Conservation (phyloP, 129 eudicot genomes). For the Tanacetum coccineum region DNA sequence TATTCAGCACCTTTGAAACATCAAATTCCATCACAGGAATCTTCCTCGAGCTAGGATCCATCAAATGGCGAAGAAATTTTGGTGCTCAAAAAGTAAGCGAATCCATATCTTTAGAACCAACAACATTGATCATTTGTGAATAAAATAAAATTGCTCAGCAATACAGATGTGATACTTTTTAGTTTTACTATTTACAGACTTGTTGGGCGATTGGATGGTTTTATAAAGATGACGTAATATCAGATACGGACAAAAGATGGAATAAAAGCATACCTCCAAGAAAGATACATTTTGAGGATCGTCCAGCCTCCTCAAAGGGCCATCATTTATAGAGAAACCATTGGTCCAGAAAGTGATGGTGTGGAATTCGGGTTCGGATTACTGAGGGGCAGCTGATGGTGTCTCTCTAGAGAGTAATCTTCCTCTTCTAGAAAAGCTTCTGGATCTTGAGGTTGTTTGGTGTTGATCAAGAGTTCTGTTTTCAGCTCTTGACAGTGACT, state of each 20-base stretch:
- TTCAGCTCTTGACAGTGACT: slow-evolving; percentile 62
- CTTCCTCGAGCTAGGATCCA: no score
- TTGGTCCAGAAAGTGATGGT: slow-evolving; percentile 79
- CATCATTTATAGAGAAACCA: slow-evolving; percentile 84
- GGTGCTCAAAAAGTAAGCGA: no score
- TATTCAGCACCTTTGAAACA: neutral
- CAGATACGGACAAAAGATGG: neutral
- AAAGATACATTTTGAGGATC: slow-evolving; percentile 86
- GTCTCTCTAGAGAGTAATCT: slow-evolving; percentile 78
- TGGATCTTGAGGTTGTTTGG: slow-evolving; percentile 70
- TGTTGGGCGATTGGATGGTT: no score
- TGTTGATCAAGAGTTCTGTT: slow-evolving; percentile 49
- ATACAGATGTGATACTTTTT: no score
- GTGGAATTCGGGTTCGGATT: slow-evolving; percentile 38
- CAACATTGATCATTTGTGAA: no score
- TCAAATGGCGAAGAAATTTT: no score
- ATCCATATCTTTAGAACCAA: no score
- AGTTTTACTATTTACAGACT: no score
- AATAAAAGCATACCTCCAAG: slow-evolving; percentile 57
- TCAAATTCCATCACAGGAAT: no score
- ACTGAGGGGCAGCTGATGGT: slow-evolving; percentile 39
- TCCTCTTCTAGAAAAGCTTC: no score
- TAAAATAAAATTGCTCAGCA: no score
- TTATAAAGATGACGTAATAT: no score
- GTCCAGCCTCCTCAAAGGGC: slow-evolving; percentile 82